Base-by-base conservation (phyloP, 768 basidiomycete genomes). In the Rhodotorula diobovata region DNA sequence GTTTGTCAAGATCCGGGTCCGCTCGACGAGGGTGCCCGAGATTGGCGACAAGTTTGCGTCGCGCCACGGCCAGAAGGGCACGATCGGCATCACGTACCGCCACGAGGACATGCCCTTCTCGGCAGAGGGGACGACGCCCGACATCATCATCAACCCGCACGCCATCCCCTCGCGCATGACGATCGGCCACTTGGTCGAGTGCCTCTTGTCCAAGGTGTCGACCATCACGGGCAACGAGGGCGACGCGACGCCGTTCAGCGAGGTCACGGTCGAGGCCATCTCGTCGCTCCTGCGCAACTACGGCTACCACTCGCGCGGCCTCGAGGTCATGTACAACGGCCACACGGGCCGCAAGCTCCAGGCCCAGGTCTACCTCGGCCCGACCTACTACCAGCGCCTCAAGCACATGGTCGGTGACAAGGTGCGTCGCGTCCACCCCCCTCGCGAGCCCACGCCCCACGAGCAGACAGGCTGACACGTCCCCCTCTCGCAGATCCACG, bases 91-190 rank as follows among this genome's bases (percentile, higher is more conserved):
- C 81, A 97, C 95, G 0, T 99, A 99, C 80, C 91, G 96, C 62
- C 96, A 98, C 81, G 96, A 99, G 81, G 96, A 99, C 80, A 98
- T 99, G 96, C 96, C 96, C 41, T 99, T 98, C 83, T 95, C 93
- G 6, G 88, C 89, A 4, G 93, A 98, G 79, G 96, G 96, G 68
- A 92, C 97, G 77, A 91, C 91, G 2, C 96, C 96, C 18, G 96
- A 99, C 80, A 85, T 99, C 77, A 86, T 99, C 82, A 99, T 99
- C 82, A 99, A 99, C 79, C 96, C 96, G 50, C 96, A 99, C 81
- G 96, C 96, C 78, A 99, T 99, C 81, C 96, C 96, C 9, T 98
- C 96, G 63, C 95, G 96, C 83, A 99, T 99, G 96, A 99, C 96
- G 34, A 99, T 99, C 76, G 96, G 96, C 35, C 96, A 99, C 82